phyloP scores from a whole-genome alignment of 2,329 filamentous ascomycete species.

The Sclerotinia spermophila region DNA sequence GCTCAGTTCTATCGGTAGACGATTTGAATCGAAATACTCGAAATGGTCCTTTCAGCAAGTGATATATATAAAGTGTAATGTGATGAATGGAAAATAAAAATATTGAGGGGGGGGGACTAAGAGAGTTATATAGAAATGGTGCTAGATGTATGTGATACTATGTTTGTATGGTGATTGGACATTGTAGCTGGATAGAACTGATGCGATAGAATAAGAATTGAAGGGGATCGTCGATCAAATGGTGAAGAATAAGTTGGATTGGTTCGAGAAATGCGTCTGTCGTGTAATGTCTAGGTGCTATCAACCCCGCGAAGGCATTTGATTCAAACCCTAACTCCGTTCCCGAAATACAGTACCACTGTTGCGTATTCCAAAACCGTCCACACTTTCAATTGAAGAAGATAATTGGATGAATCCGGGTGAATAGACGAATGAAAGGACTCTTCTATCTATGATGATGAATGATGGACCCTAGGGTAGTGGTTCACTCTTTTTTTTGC shows the following conservation, averaged over 20 bases:
- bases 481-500: neutral
- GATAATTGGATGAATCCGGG: neutral
- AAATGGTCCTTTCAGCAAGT: neutral
- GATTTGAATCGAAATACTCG: neutral
- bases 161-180: neutral
- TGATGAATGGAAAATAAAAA: neutral
- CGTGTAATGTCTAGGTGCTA: neutral
- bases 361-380: neutral
- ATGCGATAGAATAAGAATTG: neutral
- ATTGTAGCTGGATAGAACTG: neutral
- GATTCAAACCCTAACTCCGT: neutral
- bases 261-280: neutral
- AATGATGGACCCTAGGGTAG: neutral
- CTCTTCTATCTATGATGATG: neutral
- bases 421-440: neutral
- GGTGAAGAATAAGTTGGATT: neutral
- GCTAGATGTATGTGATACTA: neutral
- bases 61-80: neutral
- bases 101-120: too few relatives aligned
- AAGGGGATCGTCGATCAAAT: conserved; percentile 1
- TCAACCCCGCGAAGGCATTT: neutral
- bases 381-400: neutral
- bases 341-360: conserved; percentile 1
- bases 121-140: conserved; percentile 1
- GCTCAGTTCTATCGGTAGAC: conserved; percentile 34